phyloP scores from a whole-genome alignment of 805 yeast species.

The Blastobotrys attinorum region DNA sequence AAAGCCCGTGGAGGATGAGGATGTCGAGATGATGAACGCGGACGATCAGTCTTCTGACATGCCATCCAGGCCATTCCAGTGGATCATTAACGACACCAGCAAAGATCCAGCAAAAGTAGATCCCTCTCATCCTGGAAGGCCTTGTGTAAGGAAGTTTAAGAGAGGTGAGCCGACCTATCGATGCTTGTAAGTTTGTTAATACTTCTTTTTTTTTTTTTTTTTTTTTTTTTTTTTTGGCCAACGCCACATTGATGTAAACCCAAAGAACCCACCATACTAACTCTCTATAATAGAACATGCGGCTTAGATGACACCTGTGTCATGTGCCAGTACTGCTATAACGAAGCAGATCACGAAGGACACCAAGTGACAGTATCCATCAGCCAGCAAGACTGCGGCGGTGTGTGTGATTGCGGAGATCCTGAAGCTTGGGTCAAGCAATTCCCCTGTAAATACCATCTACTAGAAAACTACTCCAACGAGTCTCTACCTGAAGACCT shows the following conservation, averaged over 20 bases:
- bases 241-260: neutral
- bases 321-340: conserved; percentile 68
- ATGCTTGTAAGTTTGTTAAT: conserved; percentile 34
- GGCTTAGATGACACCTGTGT: conserved; percentile 82
- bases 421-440: conserved; percentile 67
- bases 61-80: conserved; percentile 4
- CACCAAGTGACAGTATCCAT: conserved; percentile 64
- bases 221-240: neutral
- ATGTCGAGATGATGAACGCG: conserved; percentile 12
- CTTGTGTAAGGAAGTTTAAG: conserved; percentile 65
- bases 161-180: conserved; percentile 78
- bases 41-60: neutral
- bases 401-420: conserved; percentile 87
- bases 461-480: conserved; percentile 24
- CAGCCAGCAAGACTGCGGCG: conserved; percentile 55
- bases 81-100: conserved; percentile 18
- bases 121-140: conserved; percentile 49
- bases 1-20: conserved; percentile 13
- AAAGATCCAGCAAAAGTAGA: conserved; percentile 22
- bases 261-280: too few species aligned
- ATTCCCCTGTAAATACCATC: conserved; percentile 42
- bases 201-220: neutral
- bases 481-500: conserved; percentile 39
- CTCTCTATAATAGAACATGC: conserved; percentile 50
- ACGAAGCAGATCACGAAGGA: conserved; percentile 58